Evolutionary conservation across 768 basidiomycete species (phyloP).

Genomic region (Amanita polypyramis): DNA sequence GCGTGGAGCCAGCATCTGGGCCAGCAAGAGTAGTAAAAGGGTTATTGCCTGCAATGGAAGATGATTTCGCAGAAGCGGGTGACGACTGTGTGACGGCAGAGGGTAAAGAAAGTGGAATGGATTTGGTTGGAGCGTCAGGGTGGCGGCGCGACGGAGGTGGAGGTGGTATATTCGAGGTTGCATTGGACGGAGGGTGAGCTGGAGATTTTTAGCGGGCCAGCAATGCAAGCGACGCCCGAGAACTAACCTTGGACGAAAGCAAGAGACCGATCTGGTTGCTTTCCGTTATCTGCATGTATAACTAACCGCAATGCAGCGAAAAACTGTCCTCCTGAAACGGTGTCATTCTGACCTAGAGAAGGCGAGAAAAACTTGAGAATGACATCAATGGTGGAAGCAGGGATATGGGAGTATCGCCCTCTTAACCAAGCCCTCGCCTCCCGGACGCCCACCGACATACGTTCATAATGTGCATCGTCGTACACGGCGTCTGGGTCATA

Average conservation of each 20-base stretch:
- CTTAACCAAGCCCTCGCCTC: conserved; percentile 70
- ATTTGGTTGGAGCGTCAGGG: background rate
- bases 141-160: conserved; percentile 2
- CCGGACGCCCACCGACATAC: conserved; percentile 42
- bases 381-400: conserved; percentile 43
- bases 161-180: background rate
- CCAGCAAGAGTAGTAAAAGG: conserved; percentile 19
- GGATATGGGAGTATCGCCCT: conserved; percentile 52
- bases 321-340: conserved; percentile 59
- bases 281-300: conserved; percentile 49
- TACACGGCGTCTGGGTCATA: conserved; percentile 7
- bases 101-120: background rate
- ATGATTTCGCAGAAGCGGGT: conserved; percentile 11
- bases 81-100: conserved; percentile 1
- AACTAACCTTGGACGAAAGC: conserved; percentile 69
- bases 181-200: background rate
- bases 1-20: conserved; percentile 11
- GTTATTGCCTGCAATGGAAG: conserved; percentile 13
- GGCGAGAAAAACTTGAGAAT: conserved; percentile 60
- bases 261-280: conserved; percentile 50
- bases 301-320: conserved; percentile 66
- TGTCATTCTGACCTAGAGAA: conserved; percentile 37
- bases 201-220: background rate
- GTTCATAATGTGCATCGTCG: conserved; percentile 44
- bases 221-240: background rate